Percentiles rank a stretch among this genome's conserved stretches.
Evolutionary conservation across 257 asterid genomes (phyloP).

Genomic region (Petunia axillaris): DNA sequence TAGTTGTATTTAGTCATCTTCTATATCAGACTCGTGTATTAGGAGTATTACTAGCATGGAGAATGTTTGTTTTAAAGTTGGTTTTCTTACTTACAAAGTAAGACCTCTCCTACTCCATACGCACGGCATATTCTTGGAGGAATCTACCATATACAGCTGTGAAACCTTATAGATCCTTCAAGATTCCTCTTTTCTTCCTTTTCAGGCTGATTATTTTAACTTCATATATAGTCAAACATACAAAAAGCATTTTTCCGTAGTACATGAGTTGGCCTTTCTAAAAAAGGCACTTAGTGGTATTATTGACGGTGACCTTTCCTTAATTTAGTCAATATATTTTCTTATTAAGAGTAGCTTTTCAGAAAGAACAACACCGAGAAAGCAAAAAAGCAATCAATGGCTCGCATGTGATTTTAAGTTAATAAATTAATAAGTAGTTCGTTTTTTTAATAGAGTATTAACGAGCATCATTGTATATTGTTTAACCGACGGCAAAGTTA

Average conservation of each 20-base stretch:
- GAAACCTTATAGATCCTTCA: not conserved
- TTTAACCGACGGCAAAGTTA: too few species aligned
- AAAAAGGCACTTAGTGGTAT: not conserved
- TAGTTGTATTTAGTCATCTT: too few species aligned
- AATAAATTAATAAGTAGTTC: too few species aligned
- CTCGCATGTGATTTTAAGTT: too few species aligned
- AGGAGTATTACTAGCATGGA: not conserved
- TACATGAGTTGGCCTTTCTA: not conserved
- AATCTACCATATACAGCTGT: not conserved
- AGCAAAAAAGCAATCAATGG: too few species aligned
- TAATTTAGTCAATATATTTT: not conserved
- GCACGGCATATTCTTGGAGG: slow-evolving; percentile 15
- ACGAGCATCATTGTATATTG: too few species aligned
- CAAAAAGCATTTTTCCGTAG: not conserved
- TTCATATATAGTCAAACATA: not conserved
- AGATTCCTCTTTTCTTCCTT: slow-evolving; percentile 12
- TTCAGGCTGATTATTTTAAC: not conserved
- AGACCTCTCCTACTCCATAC: slow-evolving; percentile 11
- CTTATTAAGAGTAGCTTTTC: too few species aligned
- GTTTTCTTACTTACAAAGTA: not conserved
- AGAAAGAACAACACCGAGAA: too few species aligned
- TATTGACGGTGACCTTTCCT: not conserved
- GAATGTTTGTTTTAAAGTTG: not conserved
- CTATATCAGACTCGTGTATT: too few species aligned
- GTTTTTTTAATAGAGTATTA: too few species aligned